Percentiles rank a stretch among this genome's conserved stretches.
phyloP scores from a whole-genome alignment of 2,329 filamentous ascomycete genomes.

The Calonectria fujianensis region DNA sequence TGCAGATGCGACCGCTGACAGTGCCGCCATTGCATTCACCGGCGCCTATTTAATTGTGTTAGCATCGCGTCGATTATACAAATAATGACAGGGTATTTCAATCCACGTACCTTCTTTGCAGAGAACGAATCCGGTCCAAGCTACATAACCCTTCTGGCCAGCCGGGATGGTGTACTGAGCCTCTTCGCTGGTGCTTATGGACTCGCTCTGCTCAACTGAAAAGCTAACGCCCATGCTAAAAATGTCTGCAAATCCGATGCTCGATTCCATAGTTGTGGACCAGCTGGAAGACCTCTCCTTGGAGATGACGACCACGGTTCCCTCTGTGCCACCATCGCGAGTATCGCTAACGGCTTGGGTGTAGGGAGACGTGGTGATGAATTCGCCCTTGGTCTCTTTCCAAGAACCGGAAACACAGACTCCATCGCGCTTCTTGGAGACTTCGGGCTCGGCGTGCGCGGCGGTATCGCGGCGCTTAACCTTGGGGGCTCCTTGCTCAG shows the following conservation, averaged over 20 bases:
- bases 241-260: slow-evolving; percentile 9
- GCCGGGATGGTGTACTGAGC: not conserved
- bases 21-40: not conserved
- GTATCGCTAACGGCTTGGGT: not conserved
- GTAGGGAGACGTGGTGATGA: slow-evolving; percentile 8
- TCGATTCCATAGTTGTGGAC: not conserved
- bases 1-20: not conserved
- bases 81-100: not conserved
- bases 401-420: not conserved
- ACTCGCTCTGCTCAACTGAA: slow-evolving; percentile 15
- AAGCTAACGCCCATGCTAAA: slow-evolving; percentile 20
- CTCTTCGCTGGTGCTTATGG: not conserved
- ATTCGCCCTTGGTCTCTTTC: not conserved
- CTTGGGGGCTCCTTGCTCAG: not conserved
- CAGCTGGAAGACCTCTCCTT: slow-evolving; percentile 1
- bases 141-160: slow-evolving; percentile 10
- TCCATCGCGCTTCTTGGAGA: not conserved
- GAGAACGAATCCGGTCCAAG: slow-evolving; percentile 2
- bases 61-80: not conserved
- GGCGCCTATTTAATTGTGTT: not conserved
- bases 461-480: not conserved
- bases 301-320: not conserved
- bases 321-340: not conserved
- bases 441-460: not conserved
- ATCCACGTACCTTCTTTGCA: slow-evolving; percentile 11